Conservation (phyloP, 441 rosid genomes). For the Hura crepitans region DNA sequence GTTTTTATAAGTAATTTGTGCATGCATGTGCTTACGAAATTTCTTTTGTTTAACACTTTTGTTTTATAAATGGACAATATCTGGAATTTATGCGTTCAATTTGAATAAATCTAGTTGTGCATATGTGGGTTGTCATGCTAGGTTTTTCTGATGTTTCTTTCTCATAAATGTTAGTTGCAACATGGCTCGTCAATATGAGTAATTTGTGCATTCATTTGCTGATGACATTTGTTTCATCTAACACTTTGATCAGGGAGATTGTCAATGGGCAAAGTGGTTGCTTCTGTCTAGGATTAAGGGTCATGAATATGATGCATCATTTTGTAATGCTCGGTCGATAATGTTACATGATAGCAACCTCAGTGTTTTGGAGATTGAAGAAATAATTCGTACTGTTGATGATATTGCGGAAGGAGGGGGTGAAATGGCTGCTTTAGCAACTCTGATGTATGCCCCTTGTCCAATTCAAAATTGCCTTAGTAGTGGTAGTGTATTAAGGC, state of each 20-base stretch:
- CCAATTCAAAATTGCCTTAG: conserved; percentile 75
- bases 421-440: conserved; percentile 98
- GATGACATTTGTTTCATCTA: conserved; percentile 16
- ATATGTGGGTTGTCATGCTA: background rate
- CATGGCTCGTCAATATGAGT: conserved; percentile 3
- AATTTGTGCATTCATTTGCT: conserved; percentile 18
- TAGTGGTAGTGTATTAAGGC: conserved; percentile 79
- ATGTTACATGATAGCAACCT: conserved; percentile 56
- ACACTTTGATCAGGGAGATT: conserved; percentile 69
- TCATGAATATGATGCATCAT: conserved; percentile 91
- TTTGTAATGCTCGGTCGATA: conserved; percentile 81
- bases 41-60: too few relatives aligned
- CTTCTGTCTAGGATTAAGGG: conserved; percentile 84
- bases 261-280: conserved; percentile 98
- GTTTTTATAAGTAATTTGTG: too few relatives aligned
- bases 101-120: background rate
- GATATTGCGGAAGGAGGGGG: conserved; percentile 98
- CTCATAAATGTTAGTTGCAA: background rate
- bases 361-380: conserved; percentile 53
- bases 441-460: conserved; percentile 75
- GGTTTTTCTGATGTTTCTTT: conserved; percentile 1
- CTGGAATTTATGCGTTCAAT: too few relatives aligned
- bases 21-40: too few relatives aligned
- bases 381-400: conserved; percentile 76
- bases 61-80: too few relatives aligned